A percentile compares a stretch with the other conserved stretches of the same genome.
These are phyloP conservation scores for Symbiodinium pilosum DNA, from an alignment of 73 alveolate species.

Conservation along the genomic window DNA sequence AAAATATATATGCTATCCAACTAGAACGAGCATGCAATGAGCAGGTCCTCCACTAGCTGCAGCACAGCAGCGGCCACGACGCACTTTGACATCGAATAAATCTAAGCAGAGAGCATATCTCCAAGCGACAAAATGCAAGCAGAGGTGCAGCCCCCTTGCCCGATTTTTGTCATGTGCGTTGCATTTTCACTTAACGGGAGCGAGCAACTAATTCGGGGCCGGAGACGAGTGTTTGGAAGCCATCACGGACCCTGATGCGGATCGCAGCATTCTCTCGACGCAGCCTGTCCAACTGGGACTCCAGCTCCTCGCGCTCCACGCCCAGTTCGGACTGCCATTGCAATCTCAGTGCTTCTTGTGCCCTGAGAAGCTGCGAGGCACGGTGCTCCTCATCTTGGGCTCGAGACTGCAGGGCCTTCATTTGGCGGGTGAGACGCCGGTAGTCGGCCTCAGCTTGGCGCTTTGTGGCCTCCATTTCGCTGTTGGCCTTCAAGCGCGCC, in stretches of 20 bases:
- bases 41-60: conserved; percentile 79
- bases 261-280: conserved; percentile 51
- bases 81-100: conserved; percentile 94
- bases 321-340: conserved; percentile 75
- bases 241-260: conserved; percentile 30
- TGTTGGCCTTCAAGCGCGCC: conserved; percentile 49
- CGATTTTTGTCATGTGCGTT: not conserved
- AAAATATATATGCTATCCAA: too few species aligned
- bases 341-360: conserved; percentile 42
- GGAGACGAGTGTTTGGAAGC: conserved; percentile 34
- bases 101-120: not conserved
- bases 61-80: conserved; percentile 88
- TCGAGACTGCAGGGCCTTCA: conserved; percentile 55
- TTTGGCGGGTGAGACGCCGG: conserved; percentile 64
- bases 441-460: conserved; percentile 75
- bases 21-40: too few species aligned
- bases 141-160: not conserved
- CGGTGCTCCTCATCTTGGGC: conserved; percentile 48
- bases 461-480: conserved; percentile 59
- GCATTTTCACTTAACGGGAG: not conserved
- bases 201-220: conserved; percentile 4
- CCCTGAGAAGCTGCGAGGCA: conserved; percentile 52
- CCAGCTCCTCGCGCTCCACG: conserved; percentile 66
- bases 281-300: conserved; percentile 76
- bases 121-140: not conserved